Conservation (phyloP, 176 grass and related monocot species). For the Oryza glaberrima region DNA sequence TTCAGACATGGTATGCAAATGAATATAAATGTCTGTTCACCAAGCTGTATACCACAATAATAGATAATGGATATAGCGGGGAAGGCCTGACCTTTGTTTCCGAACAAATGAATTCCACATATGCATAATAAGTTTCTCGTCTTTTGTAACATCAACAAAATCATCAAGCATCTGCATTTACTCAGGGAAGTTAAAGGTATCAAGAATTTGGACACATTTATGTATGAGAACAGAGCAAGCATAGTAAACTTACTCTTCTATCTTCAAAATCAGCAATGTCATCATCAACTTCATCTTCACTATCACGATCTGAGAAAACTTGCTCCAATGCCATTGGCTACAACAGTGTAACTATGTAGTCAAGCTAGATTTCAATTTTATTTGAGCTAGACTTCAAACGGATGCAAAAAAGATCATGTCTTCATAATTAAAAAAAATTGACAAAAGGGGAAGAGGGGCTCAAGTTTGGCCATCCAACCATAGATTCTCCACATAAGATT, state of each 20-base stretch:
- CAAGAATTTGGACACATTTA: constrained; percentile 23
- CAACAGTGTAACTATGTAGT: constrained; percentile 38
- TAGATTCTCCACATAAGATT: background rate
- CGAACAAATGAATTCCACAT: constrained; percentile 99
- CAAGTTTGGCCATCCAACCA: background rate
- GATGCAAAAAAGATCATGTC: background rate
- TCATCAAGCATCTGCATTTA: constrained; percentile 96
- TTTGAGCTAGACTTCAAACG: constrained; percentile 13
- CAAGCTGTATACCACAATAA: background rate
- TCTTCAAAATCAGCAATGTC: constrained; percentile 96
- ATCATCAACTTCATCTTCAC: constrained; percentile 98
- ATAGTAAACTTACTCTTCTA: constrained; percentile 74
- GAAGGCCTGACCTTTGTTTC: constrained; percentile 77
- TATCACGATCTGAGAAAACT: constrained; percentile 91
- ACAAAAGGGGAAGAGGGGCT: background rate
- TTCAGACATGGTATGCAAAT: background rate
- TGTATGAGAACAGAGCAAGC: constrained; percentile 8
- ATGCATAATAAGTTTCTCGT: constrained; percentile 99
- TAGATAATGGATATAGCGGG: background rate
- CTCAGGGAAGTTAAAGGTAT: constrained; percentile 1
- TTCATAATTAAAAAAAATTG: constrained; percentile 18
- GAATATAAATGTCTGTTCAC: background rate
- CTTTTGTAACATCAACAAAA: constrained; percentile 96
- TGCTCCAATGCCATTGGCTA: constrained; percentile 96
- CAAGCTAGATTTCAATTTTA: constrained; percentile 35